Evolutionary conservation across 2,329 filamentous ascomycete species (phyloP), one percentile per base, ranked within the genome.

Genomic region (Scedosporium apiospermum): DNA sequence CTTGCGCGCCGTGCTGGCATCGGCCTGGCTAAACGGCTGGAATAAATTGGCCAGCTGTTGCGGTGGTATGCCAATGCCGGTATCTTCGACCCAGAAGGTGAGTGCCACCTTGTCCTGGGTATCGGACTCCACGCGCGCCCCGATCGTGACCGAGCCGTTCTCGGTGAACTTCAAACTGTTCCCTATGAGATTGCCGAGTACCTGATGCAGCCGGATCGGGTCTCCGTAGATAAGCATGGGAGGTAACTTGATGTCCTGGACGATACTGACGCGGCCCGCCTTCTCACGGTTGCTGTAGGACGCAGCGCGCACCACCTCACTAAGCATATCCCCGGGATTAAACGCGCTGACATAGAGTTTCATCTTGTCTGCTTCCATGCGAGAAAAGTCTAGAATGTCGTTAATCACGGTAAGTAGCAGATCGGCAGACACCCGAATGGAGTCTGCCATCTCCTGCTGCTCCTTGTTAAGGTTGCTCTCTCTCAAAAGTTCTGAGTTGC

Each of bases 121-220:
- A 70, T 96, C 90, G 6, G 80, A 79, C 57, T 91, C 87, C 21
- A 92, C 82, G 26, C 83, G 83, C 4, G 91, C 90, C 57, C 87
- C 87, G 60, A 97, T 91, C 0, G 90, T 96, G 64, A 97, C 90
- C 0, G 88, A 90, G 0, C 93, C 93, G 63, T 88, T 83, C 63
- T 93, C 89, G 0, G 93, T 97, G 71, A 97, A 97, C 71, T 97
- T 97, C 74, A 96, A 88, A 70, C 90, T 93, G 77, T 97, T 97
- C 65, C 89, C 90, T 53, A 97, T 89, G 27, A 97, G 82, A 69
- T 97, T 97, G 67, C 90, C 90, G 3, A 88, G 76, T 0, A 88
- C 85, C 71, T 88, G 86, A 65, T 88, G 85, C 21, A 88, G 77
- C 38, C 86, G 82, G 63, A 88, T 86, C 0, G 86, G 85, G 65